These are phyloP conservation scores for Phoma sp. DNA, from an alignment of 2,329 filamentous ascomycete species.

Conservation along the genomic window DNA sequence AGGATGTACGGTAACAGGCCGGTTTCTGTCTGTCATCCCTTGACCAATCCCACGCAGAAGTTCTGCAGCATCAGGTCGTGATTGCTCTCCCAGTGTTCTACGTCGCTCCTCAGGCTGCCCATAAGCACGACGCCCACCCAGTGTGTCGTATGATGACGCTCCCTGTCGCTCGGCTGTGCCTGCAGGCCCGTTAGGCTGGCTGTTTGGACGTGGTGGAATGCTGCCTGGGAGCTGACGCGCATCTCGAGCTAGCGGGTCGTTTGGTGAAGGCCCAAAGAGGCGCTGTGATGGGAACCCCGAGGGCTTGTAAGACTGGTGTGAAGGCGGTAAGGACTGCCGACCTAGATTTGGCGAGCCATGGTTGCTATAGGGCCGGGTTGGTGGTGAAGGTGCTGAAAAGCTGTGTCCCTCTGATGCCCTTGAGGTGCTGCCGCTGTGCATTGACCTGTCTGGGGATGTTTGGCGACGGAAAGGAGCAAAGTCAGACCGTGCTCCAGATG, in stretches of 20 bases:
- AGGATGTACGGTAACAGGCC: constrained; percentile 50
- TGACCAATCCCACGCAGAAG: constrained; percentile 36
- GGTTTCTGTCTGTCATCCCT: constrained; percentile 35
- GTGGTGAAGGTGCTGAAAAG: constrained; percentile 42
- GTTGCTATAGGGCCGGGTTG: constrained; percentile 41
- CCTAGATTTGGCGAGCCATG: constrained; percentile 47
- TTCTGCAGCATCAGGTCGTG: constrained; percentile 43
- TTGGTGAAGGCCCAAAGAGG: constrained; percentile 40
- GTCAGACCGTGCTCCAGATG: constrained; percentile 42
- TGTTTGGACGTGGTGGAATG: constrained; percentile 50
- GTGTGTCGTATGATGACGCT: constrained; percentile 31
- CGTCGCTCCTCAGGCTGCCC: constrained; percentile 44
- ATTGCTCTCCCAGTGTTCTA: constrained; percentile 46
- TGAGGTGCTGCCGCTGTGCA: constrained; percentile 33
- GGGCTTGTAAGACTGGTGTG: constrained; percentile 44
- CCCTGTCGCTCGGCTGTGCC: constrained; percentile 34
- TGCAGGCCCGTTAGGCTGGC: constrained; percentile 46
- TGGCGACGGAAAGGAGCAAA: constrained; percentile 48
- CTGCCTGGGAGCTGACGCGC: constrained; percentile 32
- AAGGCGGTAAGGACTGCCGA: constrained; percentile 41
- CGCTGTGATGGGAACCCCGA: constrained; percentile 41
- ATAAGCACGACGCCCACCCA: constrained; percentile 37
- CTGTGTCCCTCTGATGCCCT: constrained; percentile 37
- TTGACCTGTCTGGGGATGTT: constrained; percentile 48
- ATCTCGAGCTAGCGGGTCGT: constrained; percentile 35